These are phyloP conservation scores for Chenopodium suecicum DNA, from an alignment of 148 eudicot genomes.

Conservation along the genomic window DNA sequence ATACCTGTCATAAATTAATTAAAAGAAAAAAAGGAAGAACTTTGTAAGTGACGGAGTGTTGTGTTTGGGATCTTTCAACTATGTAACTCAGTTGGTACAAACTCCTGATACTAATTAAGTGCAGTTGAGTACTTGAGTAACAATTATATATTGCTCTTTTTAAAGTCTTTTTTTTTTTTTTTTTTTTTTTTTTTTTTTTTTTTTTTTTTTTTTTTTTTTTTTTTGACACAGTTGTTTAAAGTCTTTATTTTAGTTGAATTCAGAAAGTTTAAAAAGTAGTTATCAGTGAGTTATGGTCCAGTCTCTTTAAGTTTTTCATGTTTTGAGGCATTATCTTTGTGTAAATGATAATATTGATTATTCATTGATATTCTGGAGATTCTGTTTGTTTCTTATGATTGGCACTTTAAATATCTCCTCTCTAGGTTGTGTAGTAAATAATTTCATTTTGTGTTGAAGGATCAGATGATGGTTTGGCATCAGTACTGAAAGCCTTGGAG, in stretches of 20 bases:
- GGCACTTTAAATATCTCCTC: neutral
- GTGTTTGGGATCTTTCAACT: neutral
- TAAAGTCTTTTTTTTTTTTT: neutral
- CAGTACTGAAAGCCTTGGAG: conserved; percentile 82
- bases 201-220: neutral
- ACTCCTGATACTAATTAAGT: neutral
- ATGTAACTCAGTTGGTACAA: neutral
- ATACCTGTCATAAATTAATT: neutral
- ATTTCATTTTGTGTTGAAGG: conserved; percentile 41
- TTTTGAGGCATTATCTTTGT: neutral
- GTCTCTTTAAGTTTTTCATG: neutral
- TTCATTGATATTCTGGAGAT: neutral
- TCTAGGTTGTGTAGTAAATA: conserved; percentile 3
- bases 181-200: too few relatives aligned
- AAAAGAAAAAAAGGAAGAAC: neutral
- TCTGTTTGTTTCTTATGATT: neutral
- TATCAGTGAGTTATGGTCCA: neutral
- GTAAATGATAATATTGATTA: neutral
- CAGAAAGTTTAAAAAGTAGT: neutral
- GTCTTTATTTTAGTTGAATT: neutral
- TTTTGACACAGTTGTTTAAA: neutral
- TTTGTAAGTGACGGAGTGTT: neutral
- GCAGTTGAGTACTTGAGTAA: neutral
- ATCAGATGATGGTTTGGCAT: conserved; percentile 84
- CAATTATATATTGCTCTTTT: neutral